A percentile compares a stretch with the other conserved stretches of the same genome.
These are phyloP conservation scores for Candida pini DNA, from an alignment of 805 yeast species.

Conservation along the genomic window DNA sequence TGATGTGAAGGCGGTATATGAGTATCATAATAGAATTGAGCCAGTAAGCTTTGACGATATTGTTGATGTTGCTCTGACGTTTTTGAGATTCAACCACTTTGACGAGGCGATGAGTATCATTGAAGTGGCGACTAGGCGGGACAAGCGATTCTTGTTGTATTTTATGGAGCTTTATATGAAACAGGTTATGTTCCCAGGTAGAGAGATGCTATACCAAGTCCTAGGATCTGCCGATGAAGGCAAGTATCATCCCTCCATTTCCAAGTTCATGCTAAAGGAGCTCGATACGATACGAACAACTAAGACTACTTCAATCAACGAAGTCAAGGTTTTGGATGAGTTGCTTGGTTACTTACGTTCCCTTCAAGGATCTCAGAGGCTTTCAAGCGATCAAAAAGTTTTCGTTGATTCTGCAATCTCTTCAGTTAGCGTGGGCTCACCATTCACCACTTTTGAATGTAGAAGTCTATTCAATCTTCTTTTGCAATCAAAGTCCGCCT, in stretches of 20 bases:
- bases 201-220: constrained; percentile 18
- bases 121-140: constrained; percentile 16
- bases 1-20: constrained; percentile 17
- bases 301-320: constrained; percentile 2
- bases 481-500: constrained; percentile 16
- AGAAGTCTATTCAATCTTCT: constrained; percentile 19
- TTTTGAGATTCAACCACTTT: constrained; percentile 15
- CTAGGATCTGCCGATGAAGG: constrained; percentile 6
- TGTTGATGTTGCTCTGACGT: constrained; percentile 18
- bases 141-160: constrained; percentile 16
- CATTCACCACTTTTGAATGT: constrained; percentile 22
- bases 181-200: constrained; percentile 16
- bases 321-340: constrained; percentile 16
- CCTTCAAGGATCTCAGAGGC: neutral
- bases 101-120: constrained; percentile 19
- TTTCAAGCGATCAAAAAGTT: constrained; percentile 6
- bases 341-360: constrained; percentile 6
- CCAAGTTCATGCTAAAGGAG: constrained; percentile 13
- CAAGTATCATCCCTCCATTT: constrained; percentile 11
- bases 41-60: constrained; percentile 23
- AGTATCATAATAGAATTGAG: constrained; percentile 25
- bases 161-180: constrained; percentile 13
- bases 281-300: constrained; percentile 3
- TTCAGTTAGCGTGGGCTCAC: constrained; percentile 18
- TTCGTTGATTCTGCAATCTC: constrained; percentile 9